Evolutionary conservation across 768 basidiomycete species (phyloP).

Genomic region (Boletales sp.): DNA sequence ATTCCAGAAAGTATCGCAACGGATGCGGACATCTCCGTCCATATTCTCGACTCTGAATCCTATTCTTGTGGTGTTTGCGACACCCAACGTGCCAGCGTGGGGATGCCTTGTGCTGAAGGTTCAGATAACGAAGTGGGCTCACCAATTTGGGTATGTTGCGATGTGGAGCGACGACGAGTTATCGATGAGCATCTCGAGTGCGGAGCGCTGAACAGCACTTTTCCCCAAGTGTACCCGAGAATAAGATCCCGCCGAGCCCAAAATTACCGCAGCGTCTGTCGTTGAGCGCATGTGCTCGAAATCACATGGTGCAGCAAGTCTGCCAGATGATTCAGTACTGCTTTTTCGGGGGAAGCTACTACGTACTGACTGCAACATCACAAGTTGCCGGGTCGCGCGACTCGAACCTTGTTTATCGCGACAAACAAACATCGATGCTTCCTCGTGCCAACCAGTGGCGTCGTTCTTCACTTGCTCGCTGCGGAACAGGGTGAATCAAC

Average conservation of each 20-base stretch:
- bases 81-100: too few species aligned
- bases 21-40: conserved; percentile 7
- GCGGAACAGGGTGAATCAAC: too few species aligned
- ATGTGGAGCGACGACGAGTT: neutral
- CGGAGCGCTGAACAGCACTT: neutral
- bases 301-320: neutral
- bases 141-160: conserved; percentile 1
- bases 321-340: too few species aligned
- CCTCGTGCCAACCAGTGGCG: too few species aligned
- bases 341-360: too few species aligned
- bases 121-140: neutral
- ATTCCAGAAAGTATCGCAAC: neutral
- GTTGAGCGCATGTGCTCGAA: neutral
- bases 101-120: too few species aligned
- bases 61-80: too few species aligned
- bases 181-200: neutral
- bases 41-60: neutral
- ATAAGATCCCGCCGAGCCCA: neutral
- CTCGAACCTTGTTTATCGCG: too few species aligned
- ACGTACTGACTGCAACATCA: too few species aligned
- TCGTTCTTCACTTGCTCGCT: too few species aligned
- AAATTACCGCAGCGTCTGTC: neutral
- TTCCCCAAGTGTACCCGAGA: neutral
- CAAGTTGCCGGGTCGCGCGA: neutral
- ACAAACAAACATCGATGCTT: too few species aligned